Conservation (phyloP, 192 early-diverging fungal genomes). For the Coemansia sp. region DNA sequence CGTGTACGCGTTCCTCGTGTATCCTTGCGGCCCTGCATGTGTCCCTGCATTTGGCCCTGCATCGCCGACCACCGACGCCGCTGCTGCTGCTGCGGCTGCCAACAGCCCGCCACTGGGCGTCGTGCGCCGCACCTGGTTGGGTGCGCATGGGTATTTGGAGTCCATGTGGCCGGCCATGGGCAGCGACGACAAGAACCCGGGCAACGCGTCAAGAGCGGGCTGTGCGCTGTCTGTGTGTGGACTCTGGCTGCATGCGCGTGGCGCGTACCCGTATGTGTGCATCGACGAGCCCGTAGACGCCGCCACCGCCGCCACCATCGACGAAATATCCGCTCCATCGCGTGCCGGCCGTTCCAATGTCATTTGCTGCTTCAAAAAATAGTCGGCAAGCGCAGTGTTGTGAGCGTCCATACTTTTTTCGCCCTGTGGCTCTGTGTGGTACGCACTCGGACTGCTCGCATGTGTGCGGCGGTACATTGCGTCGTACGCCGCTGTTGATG, state of each 20-base stretch:
- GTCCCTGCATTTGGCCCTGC: slow-evolving; percentile 1
- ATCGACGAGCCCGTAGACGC: slow-evolving; percentile 11
- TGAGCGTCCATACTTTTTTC: slow-evolving; percentile 6
- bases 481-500: slow-evolving; percentile 8
- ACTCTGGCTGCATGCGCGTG: slow-evolving; percentile 4
- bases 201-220: slow-evolving; percentile 40
- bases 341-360: slow-evolving; percentile 1
- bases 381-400: slow-evolving; percentile 34
- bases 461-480: slow-evolving; percentile 25
- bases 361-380: slow-evolving; percentile 41
- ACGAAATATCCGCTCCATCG: slow-evolving; percentile 25
- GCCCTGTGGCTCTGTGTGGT: slow-evolving; percentile 11
- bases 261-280: slow-evolving; percentile 12
- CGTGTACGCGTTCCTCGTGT: slow-evolving; percentile 1
- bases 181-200: slow-evolving; percentile 42
- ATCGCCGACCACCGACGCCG: slow-evolving; percentile 19
- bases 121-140: not conserved
- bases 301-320: slow-evolving; percentile 42
- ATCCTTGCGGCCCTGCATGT: not conserved
- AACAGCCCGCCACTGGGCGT: slow-evolving; percentile 24
- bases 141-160: slow-evolving; percentile 25
- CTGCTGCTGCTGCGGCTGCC: slow-evolving; percentile 33
- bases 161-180: slow-evolving; percentile 23
- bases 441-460: slow-evolving; percentile 10
- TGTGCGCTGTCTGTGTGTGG: slow-evolving; percentile 10